Evolutionary conservation across 2,329 filamentous ascomycete species (phyloP).

Genomic region (Lecanoromycetidae sp.): DNA sequence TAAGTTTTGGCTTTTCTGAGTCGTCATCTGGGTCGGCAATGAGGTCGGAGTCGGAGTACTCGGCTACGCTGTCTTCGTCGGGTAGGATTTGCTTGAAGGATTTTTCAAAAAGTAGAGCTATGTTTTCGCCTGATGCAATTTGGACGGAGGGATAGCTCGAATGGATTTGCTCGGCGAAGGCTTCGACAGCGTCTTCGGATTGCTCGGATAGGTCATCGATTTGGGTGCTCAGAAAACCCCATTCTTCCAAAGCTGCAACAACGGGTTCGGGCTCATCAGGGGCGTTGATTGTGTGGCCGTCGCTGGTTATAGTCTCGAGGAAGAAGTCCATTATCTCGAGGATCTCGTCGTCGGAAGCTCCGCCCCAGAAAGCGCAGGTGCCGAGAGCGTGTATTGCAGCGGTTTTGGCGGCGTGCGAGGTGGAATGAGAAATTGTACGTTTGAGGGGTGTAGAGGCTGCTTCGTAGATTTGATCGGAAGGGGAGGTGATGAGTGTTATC

Average conservation of each 20-base stretch:
- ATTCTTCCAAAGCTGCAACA: slow-evolving; percentile 60
- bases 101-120: slow-evolving; percentile 72
- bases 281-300: slow-evolving; percentile 61
- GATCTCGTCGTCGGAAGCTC: slow-evolving; percentile 55
- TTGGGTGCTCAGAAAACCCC: slow-evolving; percentile 68
- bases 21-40: slow-evolving; percentile 24
- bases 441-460: slow-evolving; percentile 47
- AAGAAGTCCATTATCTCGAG: slow-evolving; percentile 63
- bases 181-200: slow-evolving; percentile 62
- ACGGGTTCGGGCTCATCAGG: slow-evolving; percentile 60
- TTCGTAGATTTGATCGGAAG: slow-evolving; percentile 55
- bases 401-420: slow-evolving; percentile 51
- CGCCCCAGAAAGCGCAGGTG: slow-evolving; percentile 63
- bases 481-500: slow-evolving; percentile 55
- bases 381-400: slow-evolving; percentile 62
- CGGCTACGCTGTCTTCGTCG: slow-evolving; percentile 34
- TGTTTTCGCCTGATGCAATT: slow-evolving; percentile 64
- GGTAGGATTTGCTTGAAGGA: slow-evolving; percentile 43
- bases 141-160: slow-evolving; percentile 62
- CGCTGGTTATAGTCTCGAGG: slow-evolving; percentile 65
- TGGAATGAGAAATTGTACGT: slow-evolving; percentile 52
- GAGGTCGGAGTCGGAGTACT: slow-evolving; percentile 33
- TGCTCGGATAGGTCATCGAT: slow-evolving; percentile 61
- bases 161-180: slow-evolving; percentile 75
- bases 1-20: slow-evolving; percentile 29